Base-by-base conservation (phyloP, 1,284 basidiomycete species). In the Trametes pubescens region DNA sequence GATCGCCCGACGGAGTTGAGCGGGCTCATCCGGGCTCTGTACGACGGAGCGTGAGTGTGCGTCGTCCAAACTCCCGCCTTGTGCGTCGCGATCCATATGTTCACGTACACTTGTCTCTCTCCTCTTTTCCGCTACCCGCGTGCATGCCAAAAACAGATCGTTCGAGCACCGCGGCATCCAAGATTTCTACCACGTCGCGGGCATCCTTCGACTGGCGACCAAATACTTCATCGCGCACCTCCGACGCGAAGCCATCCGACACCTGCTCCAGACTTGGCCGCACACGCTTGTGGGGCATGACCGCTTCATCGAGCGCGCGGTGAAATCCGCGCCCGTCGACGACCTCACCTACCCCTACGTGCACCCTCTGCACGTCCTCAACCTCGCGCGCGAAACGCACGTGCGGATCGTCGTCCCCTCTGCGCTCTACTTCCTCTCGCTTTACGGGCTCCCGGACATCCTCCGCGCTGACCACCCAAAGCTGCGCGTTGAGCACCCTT, bases 361-460 rank as follows among this genome's bases (percentile, higher is more conserved):
- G 32, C 86, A 89, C 70, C 86, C 86, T 10, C 71, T 89, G 24
- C 84, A 86, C 69, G 82, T 87, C 48, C 79, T 89, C 61, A 86
- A 86, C 64, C 81, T 88, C 56, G 85, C 84, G 9, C 78, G 81
- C 56, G 84, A 86, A 69, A 80, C 78, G n/a, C 78, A 87, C 68
- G 77, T 83, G 21, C 76, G 74, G 32, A 73, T 85, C 56, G 67
- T 87, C 53, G 62, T 87, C 21, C 86, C 86, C 6, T 81, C 84
- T 9, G 83, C 80, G 8, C 64, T 87, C 22, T 88, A 87, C 69
- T 87, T 87, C 74, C 81, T 88, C 40, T 86, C 86, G 16, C 73
- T 87, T 13, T 88, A 88, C 68, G 79, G 81, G 6, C 76, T 88
- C 38, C 71, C 77, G 49, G 83, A 85, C 63, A 73, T 88, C 46